A percentile compares a stretch with the other conserved stretches of the same genome.
phyloP scores from a whole-genome alignment of 306 rosid genomes.

The Comarum palustre region DNA sequence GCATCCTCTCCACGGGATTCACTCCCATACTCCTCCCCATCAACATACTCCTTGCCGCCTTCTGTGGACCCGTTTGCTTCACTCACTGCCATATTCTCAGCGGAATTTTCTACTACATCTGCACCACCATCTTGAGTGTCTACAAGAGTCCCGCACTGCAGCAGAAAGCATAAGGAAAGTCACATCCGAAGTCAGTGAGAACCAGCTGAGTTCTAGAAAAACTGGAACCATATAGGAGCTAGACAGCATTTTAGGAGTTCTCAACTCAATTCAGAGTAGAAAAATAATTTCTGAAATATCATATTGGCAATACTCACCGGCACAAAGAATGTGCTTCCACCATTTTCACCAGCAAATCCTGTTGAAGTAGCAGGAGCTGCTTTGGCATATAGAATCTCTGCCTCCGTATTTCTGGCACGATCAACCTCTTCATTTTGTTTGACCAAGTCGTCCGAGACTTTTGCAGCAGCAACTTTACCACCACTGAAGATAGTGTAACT shows the following conservation, averaged over 20 bases:
- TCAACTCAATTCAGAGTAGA: not conserved
- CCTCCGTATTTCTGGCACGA: constrained; percentile 36
- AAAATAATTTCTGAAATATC: not conserved
- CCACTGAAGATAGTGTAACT: constrained; percentile 40
- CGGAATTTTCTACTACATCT: constrained; percentile 31
- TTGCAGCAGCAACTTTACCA: constrained; percentile 44
- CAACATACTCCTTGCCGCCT: constrained; percentile 34
- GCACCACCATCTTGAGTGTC: constrained; percentile 39
- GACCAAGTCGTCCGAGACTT: constrained; percentile 39
- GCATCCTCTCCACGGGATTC: constrained; percentile 59
- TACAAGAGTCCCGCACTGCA: constrained; percentile 49
- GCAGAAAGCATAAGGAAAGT: not conserved
- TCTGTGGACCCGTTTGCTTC: constrained; percentile 79
- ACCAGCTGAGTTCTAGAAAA: not conserved
- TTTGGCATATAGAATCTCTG: constrained; percentile 38
- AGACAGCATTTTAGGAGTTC: not conserved
- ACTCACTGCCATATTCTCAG: constrained; percentile 45
- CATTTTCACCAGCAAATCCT: constrained; percentile 63
- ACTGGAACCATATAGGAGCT: not conserved
- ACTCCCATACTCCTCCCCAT: constrained; percentile 39
- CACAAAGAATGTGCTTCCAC: constrained; percentile 52
- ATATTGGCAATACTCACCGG: constrained; percentile 43
- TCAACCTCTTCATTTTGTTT: constrained; percentile 49
- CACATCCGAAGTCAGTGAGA: not conserved
- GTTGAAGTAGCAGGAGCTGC: constrained; percentile 51